A percentile compares a stretch with the other conserved stretches of the same genome.
These are phyloP conservation scores for Trichoderma sp. DNA, from an alignment of 2,329 filamentous ascomycete species.

Conservation along the genomic window DNA sequence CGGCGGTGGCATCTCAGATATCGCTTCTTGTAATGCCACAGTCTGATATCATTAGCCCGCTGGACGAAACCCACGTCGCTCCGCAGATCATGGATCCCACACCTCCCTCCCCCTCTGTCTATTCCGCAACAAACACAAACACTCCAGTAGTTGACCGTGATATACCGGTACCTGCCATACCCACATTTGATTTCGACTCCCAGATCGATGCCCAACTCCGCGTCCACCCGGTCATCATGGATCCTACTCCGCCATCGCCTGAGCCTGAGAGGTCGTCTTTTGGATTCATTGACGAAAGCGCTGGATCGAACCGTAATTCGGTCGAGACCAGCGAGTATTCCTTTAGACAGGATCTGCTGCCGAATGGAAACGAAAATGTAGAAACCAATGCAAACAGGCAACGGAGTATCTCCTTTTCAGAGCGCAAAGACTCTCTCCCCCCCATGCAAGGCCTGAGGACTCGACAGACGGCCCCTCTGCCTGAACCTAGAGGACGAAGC, in stretches of 20 bases:
- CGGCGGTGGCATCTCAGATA: constrained; percentile 5
- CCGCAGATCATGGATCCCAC: constrained; percentile 27
- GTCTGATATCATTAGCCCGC: background rate
- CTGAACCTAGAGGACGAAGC: constrained; percentile 43
- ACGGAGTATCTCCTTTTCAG: constrained; percentile 35
- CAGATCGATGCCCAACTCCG: constrained; percentile 21
- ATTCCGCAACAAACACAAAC: background rate
- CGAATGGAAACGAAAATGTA: background rate
- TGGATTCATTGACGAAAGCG: background rate
- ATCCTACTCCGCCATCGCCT: constrained; percentile 31
- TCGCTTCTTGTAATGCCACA: constrained; percentile 1
- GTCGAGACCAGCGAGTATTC: background rate
- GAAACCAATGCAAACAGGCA: constrained; percentile 22
- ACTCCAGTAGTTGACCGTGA: constrained; percentile 11
- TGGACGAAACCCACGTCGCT: background rate
- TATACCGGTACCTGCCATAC: constrained; percentile 22
- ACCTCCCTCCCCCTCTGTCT: constrained; percentile 2
- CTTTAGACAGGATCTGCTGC: background rate
- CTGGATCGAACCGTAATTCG: background rate
- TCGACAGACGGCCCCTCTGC: constrained; percentile 32
- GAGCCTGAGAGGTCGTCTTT: constrained; percentile 23
- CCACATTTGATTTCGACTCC: constrained; percentile 24
- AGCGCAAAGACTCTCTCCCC: constrained; percentile 25
- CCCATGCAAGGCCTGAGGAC: constrained; percentile 25
- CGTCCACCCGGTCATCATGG: constrained; percentile 29